Evolutionary conservation across 192 early-diverging fungal genomes (phyloP), one percentile per base, ranked within the genome.

Genomic region (Backusella westeae): DNA sequence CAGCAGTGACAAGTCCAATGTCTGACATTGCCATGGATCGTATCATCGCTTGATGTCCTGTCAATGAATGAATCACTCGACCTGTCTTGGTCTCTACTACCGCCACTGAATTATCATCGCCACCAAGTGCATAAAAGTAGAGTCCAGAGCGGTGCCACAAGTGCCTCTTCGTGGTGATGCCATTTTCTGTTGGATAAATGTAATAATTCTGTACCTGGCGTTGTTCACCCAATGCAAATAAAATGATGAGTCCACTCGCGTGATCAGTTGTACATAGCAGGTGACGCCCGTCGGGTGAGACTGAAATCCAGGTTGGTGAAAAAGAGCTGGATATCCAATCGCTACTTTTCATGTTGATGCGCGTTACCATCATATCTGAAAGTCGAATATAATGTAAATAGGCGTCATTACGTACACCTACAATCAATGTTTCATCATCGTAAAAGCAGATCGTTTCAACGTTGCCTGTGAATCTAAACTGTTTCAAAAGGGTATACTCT

Each of bases 301-400:
- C 77, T 6, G 85, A 83, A 14, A 95, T 77, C 63, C 88, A 85
- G 89, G 93, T 89, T 0, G 94, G 87, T 17, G 91, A 92, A 79
- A 95, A 96, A 0, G 46, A 1, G 0, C 14, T 17, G 2, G 92
- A 94, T 14, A 94, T 85, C 93, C 93, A 94, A 63, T 92, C 85
- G 72, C 94, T 94, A 42, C 88, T 89, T 42, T 95, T 96, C 89
- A 95, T 91, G 69, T 94, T 94, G 67, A 86, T 84, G 42, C 83
- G 83, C 56, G 53, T 59, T 65, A 52, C 66, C 36, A 19, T 34
- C 38, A 76, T 79, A 63, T 75, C 76, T 56, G 69, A 77, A 29
- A 93, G 77, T 35, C 87, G 79, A 68, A 96, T 82, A 73, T 90
- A 91, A 72, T 92, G 89, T 26, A 96, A 89, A 41, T 89, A 86